Base-by-base conservation (phyloP, 2,329 filamentous ascomycete genomes). In the Immersiporthe knoxdaviesiana region DNA sequence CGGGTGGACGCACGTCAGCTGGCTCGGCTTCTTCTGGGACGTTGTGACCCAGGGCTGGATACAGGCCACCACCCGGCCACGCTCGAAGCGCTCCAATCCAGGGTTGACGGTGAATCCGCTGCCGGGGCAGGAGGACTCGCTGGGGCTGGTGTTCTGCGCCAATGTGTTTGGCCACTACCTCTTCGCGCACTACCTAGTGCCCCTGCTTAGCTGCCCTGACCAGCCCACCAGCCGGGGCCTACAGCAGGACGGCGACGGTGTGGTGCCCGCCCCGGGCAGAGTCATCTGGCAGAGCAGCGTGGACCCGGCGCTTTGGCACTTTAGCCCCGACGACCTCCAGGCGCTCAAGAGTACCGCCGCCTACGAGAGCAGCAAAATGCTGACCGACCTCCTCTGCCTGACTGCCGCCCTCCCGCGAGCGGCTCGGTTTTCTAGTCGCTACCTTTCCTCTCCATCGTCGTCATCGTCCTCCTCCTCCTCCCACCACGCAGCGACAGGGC, bases 111-210 rank as follows among this genome's bases (percentile, higher is more conserved):
- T 88, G 41, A 82, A 76, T 70, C 78, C 78, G 2, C 60, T 78
- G 82, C 87, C n/a, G 81, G 82, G 70, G 79, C 81, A 62, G 56
- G 18, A 60, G 58, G 74, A 81, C 21, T 87, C 89, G 6, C 82
- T 99, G 0, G 94, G 93, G 3, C 86, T 93, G 73, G 89, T 97
- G 24, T 99, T 98, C 78, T 91, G 91, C 77, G 91, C 95, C 63
- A 98, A 98, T 77, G 87, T 97, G 39, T 98, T 99, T 77, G 96
- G 96, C 0, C 96, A 99, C 81, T 98, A 99, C 78, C 82, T 97
- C 76, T 88, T 99, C 32, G 88, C 88, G 21, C 94, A 97, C 78
- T 89, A 91, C 76, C 85, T 98, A 14, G 85, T 91, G 73, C 91
- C 93, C 0, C 83, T 97, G 14, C 85, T 99, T 74, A 81, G 83